Conservation (phyloP, 2,329 filamentous ascomycete genomes). For the Alternaria postmessia region DNA sequence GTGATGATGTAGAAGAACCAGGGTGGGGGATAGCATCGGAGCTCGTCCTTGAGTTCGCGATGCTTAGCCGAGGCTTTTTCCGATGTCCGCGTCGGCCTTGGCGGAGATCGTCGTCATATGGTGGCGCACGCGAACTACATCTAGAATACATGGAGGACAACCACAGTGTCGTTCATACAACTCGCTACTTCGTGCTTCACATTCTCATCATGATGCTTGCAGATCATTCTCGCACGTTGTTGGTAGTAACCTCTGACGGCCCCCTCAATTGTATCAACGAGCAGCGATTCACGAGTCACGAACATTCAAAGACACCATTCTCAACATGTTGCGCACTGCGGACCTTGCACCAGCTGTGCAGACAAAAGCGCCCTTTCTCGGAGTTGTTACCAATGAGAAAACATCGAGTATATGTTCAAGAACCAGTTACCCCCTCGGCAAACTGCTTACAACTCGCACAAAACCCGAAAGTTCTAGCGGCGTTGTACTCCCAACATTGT, state of each 20-base stretch:
- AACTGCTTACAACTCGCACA: slow-evolving; percentile 49
- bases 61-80: slow-evolving; percentile 22
- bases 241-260: no score
- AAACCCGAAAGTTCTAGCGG: slow-evolving; percentile 53
- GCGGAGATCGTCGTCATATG: not conserved
- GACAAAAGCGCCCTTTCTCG: no score
- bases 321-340: no score
- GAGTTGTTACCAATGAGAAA: not conserved
- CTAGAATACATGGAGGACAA: no score
- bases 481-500: slow-evolving; percentile 52
- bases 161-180: no score
- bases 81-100: slow-evolving; percentile 14
- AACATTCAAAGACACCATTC: no score
- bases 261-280: no score
- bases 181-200: no score
- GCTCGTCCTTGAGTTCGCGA: slow-evolving; percentile 8
- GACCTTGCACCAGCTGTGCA: no score
- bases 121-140: not conserved
- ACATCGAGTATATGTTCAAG: slow-evolving; percentile 7
- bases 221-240: no score
- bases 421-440: slow-evolving; percentile 27
- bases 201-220: no score
- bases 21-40: slow-evolving; percentile 23
- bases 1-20: slow-evolving; percentile 15
- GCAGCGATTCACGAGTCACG: no score